Evolutionary conservation across 495 filamentous ascomycete species (phyloP), one percentile per base, ranked within the genome.

Genomic region (Podospora didyma): DNA sequence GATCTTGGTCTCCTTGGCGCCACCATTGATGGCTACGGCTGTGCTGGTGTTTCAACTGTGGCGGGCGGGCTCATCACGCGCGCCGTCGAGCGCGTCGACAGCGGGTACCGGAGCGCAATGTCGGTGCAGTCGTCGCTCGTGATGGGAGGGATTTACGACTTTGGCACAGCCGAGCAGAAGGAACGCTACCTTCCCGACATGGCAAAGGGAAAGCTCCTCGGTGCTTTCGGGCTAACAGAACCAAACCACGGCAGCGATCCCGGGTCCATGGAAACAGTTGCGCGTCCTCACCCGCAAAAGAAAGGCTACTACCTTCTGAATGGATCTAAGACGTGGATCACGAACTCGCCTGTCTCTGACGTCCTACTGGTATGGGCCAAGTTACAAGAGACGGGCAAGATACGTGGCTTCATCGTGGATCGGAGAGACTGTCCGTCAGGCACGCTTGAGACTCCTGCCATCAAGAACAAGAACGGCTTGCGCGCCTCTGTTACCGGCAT

Each of bases 191-290:
- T 98, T 4, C 91, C 91, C 0, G 75, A 77, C 1, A 82, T 97
- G 80, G 93, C 92, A 26, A 88, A 89, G 72, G 95, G 94, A 23
- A 88, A 91, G 69, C 69, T 96, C 7, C 67, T 96, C 12, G 94
- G 94, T 21, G 93, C 90, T 61, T 98, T 98, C 71, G 94, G 94
- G 2, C 73, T 98, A 57, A 98, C 94, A 1, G 94, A 98, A 71
- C 95, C 95, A 49, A 97, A 98, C 71, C 94, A 98, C 72, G 94
- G 94, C 53, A 96, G 90, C 53, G 94, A 98, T 68, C 94, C 94
- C 21, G 94, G 93, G 16, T 89, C 89, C 1, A 96, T 98, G 95
- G 94, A 97, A 73, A 90, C 89, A 10, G 81, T 78, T 19, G 94
- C 94, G 3, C 88, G 87, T 60, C 86, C 86, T 48, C 93, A 97